Conservation (phyloP, 2,329 filamentous ascomycete genomes). For the Pseudogymnoascus sp. region DNA sequence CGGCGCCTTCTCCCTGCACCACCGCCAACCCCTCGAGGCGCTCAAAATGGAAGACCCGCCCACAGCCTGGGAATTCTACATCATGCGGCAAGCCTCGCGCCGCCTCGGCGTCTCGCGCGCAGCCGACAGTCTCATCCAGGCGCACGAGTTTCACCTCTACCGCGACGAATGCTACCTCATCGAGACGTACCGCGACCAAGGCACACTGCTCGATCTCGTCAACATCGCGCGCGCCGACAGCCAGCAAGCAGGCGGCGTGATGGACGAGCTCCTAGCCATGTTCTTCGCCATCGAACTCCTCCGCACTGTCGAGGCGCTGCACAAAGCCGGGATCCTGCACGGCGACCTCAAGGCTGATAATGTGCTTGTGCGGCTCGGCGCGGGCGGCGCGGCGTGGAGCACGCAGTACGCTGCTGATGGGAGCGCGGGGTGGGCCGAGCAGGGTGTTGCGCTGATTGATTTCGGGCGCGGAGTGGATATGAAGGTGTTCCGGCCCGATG, state of each 20-base stretch:
- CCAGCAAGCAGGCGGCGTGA: constrained; percentile 50
- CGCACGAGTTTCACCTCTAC: constrained; percentile 88
- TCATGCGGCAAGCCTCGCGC: constrained; percentile 74
- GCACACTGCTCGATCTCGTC: constrained; percentile 88
- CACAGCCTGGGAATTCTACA: constrained; percentile 91
- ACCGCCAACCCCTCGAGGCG: constrained; percentile 60
- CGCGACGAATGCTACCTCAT: constrained; percentile 83
- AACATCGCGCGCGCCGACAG: constrained; percentile 72
- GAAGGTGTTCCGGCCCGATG: constrained; percentile 67
- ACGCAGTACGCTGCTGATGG: constrained; percentile 67
- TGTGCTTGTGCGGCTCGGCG: constrained; percentile 75
- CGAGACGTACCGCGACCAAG: constrained; percentile 79
- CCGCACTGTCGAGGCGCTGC: constrained; percentile 80
- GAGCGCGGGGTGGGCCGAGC: constrained; percentile 66
- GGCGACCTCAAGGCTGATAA: constrained; percentile 96
- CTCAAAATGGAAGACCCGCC: constrained; percentile 92
- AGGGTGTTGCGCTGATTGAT: constrained; percentile 83
- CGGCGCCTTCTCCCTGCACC: constrained; percentile 48
- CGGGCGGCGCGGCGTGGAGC: constrained; percentile 41
- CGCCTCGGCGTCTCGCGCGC: constrained; percentile 70
- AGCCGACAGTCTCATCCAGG: constrained; percentile 69
- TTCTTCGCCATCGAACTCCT: constrained; percentile 91
- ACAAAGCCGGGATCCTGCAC: constrained; percentile 72
- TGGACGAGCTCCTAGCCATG: constrained; percentile 90
- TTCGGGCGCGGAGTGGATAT: constrained; percentile 94